These are phyloP conservation scores for Tuber indicum DNA, from an alignment of 495 filamentous ascomycete species.

Conservation along the genomic window DNA sequence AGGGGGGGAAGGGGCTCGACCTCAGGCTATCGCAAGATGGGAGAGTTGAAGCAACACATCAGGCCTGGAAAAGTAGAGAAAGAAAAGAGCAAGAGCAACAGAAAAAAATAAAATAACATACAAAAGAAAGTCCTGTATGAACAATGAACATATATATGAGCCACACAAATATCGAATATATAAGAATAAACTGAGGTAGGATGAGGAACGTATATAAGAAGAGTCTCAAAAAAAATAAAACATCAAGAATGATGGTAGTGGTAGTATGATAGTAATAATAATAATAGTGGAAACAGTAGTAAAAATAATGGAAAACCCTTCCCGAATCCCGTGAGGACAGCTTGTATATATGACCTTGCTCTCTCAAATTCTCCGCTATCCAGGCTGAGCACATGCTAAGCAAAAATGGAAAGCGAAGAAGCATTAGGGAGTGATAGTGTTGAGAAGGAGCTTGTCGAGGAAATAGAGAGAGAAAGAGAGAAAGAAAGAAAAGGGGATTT, in stretches of 20 bases:
- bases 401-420: not conserved
- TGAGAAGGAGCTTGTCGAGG: not conserved
- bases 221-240: constrained; percentile 1
- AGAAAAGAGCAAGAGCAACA: not conserved
- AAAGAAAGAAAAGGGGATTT: constrained; percentile 15
- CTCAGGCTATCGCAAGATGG: not conserved
- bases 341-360: not conserved
- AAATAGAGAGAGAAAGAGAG: constrained; percentile 9
- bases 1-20: not conserved
- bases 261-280: constrained; percentile 28
- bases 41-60: constrained; percentile 2
- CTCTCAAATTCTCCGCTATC: not conserved
- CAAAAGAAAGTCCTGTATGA: constrained; percentile 12
- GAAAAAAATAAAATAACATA: constrained; percentile 17
- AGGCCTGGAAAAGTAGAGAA: not conserved
- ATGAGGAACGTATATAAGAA: not conserved
- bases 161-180: not conserved
- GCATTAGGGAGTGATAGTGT: not conserved
- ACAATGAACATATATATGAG: constrained; percentile 13
- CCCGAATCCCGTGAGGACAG: not conserved
- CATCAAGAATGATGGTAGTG: constrained; percentile 18
- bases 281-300: not conserved
- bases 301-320: not conserved
- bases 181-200: not conserved
- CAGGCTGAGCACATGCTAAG: not conserved